A percentile compares a stretch with the other conserved stretches of the same genome.
These are phyloP conservation scores for Fusarium poae DNA, from an alignment of 2,329 filamentous ascomycete genomes.

Conservation along the genomic window DNA sequence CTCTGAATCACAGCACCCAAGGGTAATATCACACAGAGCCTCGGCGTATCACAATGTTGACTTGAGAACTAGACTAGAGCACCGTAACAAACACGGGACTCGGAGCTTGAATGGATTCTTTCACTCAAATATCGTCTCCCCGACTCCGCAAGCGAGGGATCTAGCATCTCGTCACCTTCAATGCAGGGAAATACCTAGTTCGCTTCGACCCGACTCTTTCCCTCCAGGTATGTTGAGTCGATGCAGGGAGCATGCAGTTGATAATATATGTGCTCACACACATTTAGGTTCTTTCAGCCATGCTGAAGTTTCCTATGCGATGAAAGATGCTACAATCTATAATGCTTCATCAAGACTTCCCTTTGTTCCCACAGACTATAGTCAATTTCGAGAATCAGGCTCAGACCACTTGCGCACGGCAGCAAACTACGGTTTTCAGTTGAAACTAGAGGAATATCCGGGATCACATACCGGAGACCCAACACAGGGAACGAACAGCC, in stretches of 20 bases:
- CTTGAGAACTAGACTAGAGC: slow-evolving; percentile 48
- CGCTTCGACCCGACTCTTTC: slow-evolving; percentile 36
- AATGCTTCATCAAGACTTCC: slow-evolving; percentile 50
- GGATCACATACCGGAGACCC: slow-evolving; percentile 38
- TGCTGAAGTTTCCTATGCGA: slow-evolving; percentile 47
- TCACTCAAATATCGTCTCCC: slow-evolving; percentile 57
- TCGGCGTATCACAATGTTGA: slow-evolving; percentile 12
- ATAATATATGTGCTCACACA: slow-evolving; percentile 16
- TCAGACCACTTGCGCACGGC: slow-evolving; percentile 50
- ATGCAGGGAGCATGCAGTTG: background rate
- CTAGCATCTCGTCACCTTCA: slow-evolving; percentile 45
- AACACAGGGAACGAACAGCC: slow-evolving; percentile 36
- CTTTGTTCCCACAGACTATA: slow-evolving; percentile 41
- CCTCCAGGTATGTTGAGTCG: slow-evolving; percentile 27
- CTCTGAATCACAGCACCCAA: slow-evolving; percentile 42
- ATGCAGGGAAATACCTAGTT: slow-evolving; percentile 42
- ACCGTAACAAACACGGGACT: slow-evolving; percentile 52
- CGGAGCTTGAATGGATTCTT: slow-evolving; percentile 55
- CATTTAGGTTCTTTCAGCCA: slow-evolving; percentile 47
- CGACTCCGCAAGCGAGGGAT: slow-evolving; percentile 51
- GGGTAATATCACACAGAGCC: slow-evolving; percentile 40
- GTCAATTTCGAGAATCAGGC: slow-evolving; percentile 42
- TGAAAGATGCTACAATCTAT: slow-evolving; percentile 52
- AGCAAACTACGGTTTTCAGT: slow-evolving; percentile 42
- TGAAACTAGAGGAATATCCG: slow-evolving; percentile 50